phyloP scores from a whole-genome alignment of 179 eudicot genomes.

The Amaranthus tricolor region DNA sequence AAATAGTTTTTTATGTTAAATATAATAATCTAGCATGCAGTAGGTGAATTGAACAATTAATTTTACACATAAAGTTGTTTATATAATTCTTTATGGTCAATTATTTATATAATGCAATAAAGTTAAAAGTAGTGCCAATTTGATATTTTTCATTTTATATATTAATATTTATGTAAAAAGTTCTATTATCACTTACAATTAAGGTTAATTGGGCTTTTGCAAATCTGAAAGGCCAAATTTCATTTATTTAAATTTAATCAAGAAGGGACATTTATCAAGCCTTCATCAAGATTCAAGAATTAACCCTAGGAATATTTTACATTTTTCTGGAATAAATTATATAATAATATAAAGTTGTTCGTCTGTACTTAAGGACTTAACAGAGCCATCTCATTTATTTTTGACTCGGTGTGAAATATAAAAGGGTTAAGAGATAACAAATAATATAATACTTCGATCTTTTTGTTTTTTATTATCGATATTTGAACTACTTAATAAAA shows the following conservation, averaged over 20 bases:
- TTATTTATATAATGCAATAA: background rate
- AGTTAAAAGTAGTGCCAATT: background rate
- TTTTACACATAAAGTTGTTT: background rate
- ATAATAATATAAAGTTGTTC: no score
- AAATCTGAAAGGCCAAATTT: conserved; percentile 13
- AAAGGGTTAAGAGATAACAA: no score
- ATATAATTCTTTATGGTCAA: conserved; percentile 4
- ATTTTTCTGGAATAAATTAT: background rate
- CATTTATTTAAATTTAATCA: background rate
- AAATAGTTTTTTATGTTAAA: no score
- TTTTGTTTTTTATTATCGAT: no score
- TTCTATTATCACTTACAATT: background rate
- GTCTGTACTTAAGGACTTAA: no score
- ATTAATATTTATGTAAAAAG: background rate
- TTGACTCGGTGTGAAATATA: no score
- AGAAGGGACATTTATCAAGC: background rate
- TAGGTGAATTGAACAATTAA: background rate
- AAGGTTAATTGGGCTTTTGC: background rate
- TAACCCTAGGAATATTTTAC: background rate
- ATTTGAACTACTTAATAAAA: no score
- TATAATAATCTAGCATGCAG: no score
- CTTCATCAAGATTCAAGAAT: background rate
- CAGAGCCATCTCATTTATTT: no score
- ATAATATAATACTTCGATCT: no score
- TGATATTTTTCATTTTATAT: background rate